phyloP scores from a whole-genome alignment of 352 stramenopile genomes.

The Phytophthora cryptogea region DNA sequence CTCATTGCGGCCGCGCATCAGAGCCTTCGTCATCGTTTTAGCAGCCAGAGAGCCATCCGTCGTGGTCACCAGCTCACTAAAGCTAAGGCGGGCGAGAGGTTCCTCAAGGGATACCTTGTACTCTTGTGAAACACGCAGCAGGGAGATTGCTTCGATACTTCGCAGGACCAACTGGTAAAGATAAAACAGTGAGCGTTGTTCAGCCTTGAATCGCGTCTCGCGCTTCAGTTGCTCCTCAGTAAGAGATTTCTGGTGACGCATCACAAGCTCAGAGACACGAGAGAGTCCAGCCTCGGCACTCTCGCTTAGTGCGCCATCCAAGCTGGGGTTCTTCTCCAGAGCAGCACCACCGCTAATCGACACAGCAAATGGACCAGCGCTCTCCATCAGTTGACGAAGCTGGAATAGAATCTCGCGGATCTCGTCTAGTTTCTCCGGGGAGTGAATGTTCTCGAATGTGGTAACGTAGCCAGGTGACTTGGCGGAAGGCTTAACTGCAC shows the following conservation, averaged over 20 bases:
- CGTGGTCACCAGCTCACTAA: constrained; percentile 79
- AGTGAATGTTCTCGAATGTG: constrained; percentile 51
- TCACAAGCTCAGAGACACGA: constrained; percentile 65
- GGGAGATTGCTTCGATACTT: constrained; percentile 79
- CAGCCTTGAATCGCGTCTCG: constrained; percentile 77
- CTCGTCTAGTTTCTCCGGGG: constrained; percentile 64
- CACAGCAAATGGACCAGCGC: constrained; percentile 69
- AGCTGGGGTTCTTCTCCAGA: constrained; percentile 55
- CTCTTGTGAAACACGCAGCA: constrained; percentile 67
- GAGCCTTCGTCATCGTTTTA: constrained; percentile 79
- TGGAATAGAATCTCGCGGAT: constrained; percentile 85
- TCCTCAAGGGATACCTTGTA: constrained; percentile 77
- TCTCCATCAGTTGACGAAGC: constrained; percentile 83
- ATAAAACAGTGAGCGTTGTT: constrained; percentile 84
- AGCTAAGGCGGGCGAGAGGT: constrained; percentile 61
- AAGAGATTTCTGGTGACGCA: constrained; percentile 72
- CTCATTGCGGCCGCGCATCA: constrained; percentile 80
- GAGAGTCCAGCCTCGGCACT: constrained; percentile 51
- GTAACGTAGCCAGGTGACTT: constrained; percentile 27
- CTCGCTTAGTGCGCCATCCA: constrained; percentile 45
- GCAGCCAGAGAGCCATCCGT: constrained; percentile 58
- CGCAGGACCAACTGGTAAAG: constrained; percentile 79
- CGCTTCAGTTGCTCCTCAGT: constrained; percentile 76
- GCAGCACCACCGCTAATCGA: constrained; percentile 70
- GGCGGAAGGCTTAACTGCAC: constrained; percentile 24